phyloP scores from a whole-genome alignment of 2,329 filamentous ascomycete genomes.

The Lojkania enalia region DNA sequence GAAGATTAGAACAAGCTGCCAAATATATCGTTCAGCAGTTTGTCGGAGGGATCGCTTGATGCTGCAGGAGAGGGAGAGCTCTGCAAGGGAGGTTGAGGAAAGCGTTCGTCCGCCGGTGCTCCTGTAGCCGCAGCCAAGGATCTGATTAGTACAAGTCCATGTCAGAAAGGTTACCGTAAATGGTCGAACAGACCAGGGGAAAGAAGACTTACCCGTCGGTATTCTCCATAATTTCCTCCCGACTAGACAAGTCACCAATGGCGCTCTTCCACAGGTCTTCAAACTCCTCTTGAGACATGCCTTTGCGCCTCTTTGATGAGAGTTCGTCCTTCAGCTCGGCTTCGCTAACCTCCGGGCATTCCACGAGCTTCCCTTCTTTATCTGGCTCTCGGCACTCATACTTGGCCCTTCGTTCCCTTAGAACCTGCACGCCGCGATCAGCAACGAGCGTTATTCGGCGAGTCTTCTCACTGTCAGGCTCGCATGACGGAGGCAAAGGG shows the following conservation, averaged over 20 bases:
- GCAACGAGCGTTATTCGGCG: constrained; percentile 84
- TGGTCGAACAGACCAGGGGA: constrained; percentile 22
- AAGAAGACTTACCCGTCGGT: constrained; percentile 60
- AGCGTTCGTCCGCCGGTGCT: constrained; percentile 66
- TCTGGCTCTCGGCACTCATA: constrained; percentile 84
- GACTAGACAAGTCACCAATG: constrained; percentile 68
- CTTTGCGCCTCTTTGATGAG: constrained; percentile 74
- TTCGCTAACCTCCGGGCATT: constrained; percentile 68
- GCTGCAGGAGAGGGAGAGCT: constrained; percentile 83
- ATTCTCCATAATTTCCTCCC: constrained; percentile 63
- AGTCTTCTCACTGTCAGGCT: constrained; percentile 91
- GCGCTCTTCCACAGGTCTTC: constrained; percentile 82
- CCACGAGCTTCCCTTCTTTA: constrained; percentile 62
- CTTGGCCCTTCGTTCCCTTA: constrained; percentile 81
- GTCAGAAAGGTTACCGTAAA: constrained; percentile 33
- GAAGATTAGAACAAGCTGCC: constrained; percentile 69
- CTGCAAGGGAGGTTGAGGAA: constrained; percentile 86
- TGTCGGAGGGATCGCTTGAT: constrained; percentile 76
- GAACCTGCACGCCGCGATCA: constrained; percentile 81
- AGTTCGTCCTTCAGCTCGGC: constrained; percentile 77
- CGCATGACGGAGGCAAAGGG: constrained; percentile 87
- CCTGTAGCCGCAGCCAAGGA: constrained; percentile 72
- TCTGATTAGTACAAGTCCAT: constrained; percentile 77
- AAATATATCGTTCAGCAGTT: constrained; percentile 83
- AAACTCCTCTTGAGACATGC: constrained; percentile 85